Evolutionary conservation across 345 rosid genomes (phyloP), one percentile per base, ranked within the genome.

Genomic region (Dovyalis caffra): DNA sequence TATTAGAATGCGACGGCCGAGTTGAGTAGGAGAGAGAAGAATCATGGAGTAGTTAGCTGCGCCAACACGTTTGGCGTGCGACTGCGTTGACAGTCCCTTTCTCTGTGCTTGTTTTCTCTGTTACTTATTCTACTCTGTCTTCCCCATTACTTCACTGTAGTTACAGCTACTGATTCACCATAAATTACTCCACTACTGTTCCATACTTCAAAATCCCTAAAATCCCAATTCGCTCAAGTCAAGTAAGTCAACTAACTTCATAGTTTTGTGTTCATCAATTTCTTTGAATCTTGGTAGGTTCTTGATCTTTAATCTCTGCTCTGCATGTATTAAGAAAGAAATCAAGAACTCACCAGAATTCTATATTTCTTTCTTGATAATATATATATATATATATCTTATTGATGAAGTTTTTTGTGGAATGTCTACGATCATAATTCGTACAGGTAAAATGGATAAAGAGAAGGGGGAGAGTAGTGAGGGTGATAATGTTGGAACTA

Each of bases 391-490:
- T 49, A 53, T 10, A 40, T 11, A 8, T 23, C 28, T 53, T 53
- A 26, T 8, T n/a, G 60, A 53, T 64, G 25, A 64, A 12, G 5
- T 18, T 20, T 20, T 64, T 2, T 34, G 68, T 9, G 60, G 28
- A 53, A n/a, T 8, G 25, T 53, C 26, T 4, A 53, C 9, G 58
- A 8, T 53, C 23, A n/a, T 53, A n/a, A n/a, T n/a, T n/a, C n/a
- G n/a, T n/a, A 21, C 60, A 8, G 68, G n/a, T 34, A 21, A 33
- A 25, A 78, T 85, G 88, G 81, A 80, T 67, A 8, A 14, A 68
- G 72, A 58, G 37, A 72, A 81, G 43, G 60, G 64, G 5, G 77
- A 32, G 73, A 74, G 63, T 71, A 49, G 51, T 18, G 35, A 40
- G 12, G 74, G 6, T 16, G 71, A 9, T 23, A 70, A 66, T 43